Base-by-base conservation (phyloP, 139 green algal species). In the Pseudopediastrum boryanum region DNA sequence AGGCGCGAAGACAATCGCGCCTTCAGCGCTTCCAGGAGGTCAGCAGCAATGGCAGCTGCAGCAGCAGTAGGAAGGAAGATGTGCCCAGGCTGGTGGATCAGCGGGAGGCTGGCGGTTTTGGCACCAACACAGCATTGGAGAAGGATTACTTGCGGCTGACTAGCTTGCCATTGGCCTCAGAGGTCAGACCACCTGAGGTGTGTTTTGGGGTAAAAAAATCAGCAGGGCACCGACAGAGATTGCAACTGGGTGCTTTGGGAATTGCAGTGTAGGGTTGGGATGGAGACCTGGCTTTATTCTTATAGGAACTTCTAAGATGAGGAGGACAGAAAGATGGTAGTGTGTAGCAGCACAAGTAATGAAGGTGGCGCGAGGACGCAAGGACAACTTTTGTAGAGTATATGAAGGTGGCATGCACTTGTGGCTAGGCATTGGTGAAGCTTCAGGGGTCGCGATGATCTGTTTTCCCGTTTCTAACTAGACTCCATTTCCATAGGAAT, bases 131-230 rank as follows among this genome's bases (percentile, higher is more conserved):
- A 71, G 69, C 77, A 0, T 82, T 98, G 56, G 94, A 98, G 81
- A 98, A 98, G 88, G 91, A 90, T 73, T 98, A 96, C 79, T 90
- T 97, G 74, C 86, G 94, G 16, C 85, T 98, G 21, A 96, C 93
- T 8, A 81, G 75, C 0, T 77, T 90, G 39, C 94, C 94, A 8
- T 82, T 90, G 43, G 87, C 93, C 0, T 69, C 79, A 7, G 85
- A 85, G 51, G 93, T 97, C n/a, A 77, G 93, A 48, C 90, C 93
- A 1, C 88, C 91, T 9, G 29, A 56, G 42, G 62, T 81, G 29
- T 39, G 29, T 19, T 43, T 42, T 23, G 43, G n/a, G n/a, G n/a
- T n/a, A n/a, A n/a, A n/a, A n/a, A n/a, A n/a, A n/a, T n/a, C n/a
- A n/a, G n/a, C n/a, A n/a, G n/a, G n/a, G n/a, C n/a, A n/a, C n/a